Evolutionary conservation across 2,329 filamentous ascomycete genomes (phyloP).

Genomic region (Chrysosphaeria jannelii): DNA sequence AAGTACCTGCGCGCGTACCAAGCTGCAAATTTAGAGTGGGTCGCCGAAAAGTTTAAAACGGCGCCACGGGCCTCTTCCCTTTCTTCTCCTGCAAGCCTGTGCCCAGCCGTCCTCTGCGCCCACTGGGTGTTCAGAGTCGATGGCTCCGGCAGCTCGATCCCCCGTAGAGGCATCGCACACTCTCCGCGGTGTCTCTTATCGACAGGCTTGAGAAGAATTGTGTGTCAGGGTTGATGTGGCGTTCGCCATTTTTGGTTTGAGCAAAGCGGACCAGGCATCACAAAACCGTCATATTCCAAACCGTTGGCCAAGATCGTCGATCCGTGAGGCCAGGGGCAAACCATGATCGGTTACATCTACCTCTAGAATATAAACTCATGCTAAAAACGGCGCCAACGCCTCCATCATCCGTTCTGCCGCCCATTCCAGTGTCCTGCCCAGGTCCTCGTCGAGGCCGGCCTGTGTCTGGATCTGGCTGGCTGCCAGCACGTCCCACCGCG

Average conservation of each 20-base stretch:
- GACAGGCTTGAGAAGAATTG: slow-evolving; percentile 75
- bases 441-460: slow-evolving; percentile 19
- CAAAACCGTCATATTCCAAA: slow-evolving; percentile 64
- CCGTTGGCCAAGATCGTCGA: slow-evolving; percentile 72
- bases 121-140: slow-evolving; percentile 34
- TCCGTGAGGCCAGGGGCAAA: slow-evolving; percentile 69
- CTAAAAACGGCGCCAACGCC: slow-evolving; percentile 8
- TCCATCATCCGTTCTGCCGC: slow-evolving; percentile 29
- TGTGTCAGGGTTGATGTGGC: slow-evolving; percentile 23
- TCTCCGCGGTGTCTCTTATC: slow-evolving; percentile 58
- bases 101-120: slow-evolving; percentile 44
- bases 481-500: slow-evolving; percentile 14
- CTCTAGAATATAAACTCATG: not conserved
- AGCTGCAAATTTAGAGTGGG: too few species aligned
- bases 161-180: slow-evolving; percentile 43
- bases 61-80: too few species aligned
- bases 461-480: slow-evolving; percentile 18
- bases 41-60: too few species aligned
- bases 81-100: slow-evolving; percentile 39
- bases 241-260: slow-evolving; percentile 39
- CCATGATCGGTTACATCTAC: slow-evolving; percentile 50
- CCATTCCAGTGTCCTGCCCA: slow-evolving; percentile 35
- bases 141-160: slow-evolving; percentile 62
- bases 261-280: slow-evolving; percentile 25
- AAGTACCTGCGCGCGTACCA: too few species aligned